Conservation (phyloP, 495 filamentous ascomycete species). For the Darksidea phi region DNA sequence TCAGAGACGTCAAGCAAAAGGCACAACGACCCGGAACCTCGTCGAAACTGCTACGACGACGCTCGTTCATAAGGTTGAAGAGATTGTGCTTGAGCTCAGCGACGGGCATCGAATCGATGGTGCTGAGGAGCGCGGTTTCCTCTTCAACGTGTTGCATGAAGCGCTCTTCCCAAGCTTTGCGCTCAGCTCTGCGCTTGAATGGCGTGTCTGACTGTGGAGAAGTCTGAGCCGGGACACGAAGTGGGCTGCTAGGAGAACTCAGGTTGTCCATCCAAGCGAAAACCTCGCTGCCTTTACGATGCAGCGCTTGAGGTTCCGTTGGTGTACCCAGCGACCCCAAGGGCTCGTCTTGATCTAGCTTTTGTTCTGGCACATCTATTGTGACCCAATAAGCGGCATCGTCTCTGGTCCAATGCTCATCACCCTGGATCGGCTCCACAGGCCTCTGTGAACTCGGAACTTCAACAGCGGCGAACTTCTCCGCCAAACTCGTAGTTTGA, state of each 20-base stretch:
- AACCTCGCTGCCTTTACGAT: conserved; percentile 1
- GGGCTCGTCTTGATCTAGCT: too few species aligned
- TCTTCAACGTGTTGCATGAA: conserved; percentile 13
- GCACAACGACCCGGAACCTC: background rate
- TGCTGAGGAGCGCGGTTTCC: background rate
- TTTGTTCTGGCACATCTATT: conserved; percentile 2
- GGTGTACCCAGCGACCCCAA: too few species aligned
- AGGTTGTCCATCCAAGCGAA: conserved; percentile 10
- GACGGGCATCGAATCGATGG: conserved; percentile 16
- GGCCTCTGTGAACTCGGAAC: background rate
- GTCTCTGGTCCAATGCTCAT: conserved; percentile 29
- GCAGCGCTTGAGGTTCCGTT: background rate
- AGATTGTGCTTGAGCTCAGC: conserved; percentile 20
- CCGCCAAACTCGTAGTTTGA: conserved; percentile 15
- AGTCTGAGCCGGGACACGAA: too few species aligned
- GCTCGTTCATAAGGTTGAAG: conserved; percentile 8
- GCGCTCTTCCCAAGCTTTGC: conserved; percentile 9
- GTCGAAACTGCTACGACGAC: background rate
- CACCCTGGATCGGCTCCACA: conserved; percentile 12
- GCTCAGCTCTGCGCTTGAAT: background rate
- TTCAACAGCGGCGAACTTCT: conserved; percentile 18
- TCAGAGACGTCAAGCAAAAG: conserved; percentile 15
- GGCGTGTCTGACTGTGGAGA: background rate
- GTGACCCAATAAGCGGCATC: conserved; percentile 26
- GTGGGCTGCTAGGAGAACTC: background rate